phyloP scores from a whole-genome alignment of 208 protist species.

The Strigomonas culicis region DNA sequence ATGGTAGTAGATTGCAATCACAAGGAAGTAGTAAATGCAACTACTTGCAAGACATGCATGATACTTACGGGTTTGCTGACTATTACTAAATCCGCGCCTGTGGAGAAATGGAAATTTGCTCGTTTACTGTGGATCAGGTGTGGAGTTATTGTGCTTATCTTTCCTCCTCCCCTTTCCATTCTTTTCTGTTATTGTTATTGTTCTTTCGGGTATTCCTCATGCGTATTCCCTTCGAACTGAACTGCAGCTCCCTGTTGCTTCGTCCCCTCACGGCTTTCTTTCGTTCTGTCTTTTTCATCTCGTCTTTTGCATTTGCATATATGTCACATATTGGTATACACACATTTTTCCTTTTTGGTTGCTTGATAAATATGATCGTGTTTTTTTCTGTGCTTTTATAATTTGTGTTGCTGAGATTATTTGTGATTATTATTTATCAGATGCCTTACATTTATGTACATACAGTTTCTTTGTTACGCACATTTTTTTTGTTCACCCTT shows the following conservation, averaged over 20 bases:
- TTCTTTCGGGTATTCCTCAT: background rate
- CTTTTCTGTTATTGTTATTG: background rate
- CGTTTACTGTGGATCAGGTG: background rate
- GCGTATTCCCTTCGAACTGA: background rate
- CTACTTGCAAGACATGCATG: conserved; percentile 29
- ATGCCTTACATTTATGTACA: conserved; percentile 1
- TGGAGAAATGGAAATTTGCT: background rate
- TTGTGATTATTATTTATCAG: no score
- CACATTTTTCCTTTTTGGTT: background rate
- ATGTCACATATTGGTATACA: conserved; percentile 10
- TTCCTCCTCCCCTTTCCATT: background rate
- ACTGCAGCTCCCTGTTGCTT: background rate
- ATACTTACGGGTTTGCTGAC: conserved; percentile 35
- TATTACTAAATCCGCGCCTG: conserved; percentile 19
- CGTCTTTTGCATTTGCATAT: conserved; percentile 11
- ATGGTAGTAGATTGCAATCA: conserved; percentile 18
- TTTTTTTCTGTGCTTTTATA: background rate
- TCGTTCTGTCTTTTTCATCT: conserved; percentile 3
- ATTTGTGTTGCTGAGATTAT: no score
- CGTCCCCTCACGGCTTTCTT: background rate
- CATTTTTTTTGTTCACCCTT: background rate
- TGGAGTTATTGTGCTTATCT: conserved; percentile 3
- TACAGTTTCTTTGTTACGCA: background rate
- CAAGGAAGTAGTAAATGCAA: conserved; percentile 10
- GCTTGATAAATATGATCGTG: background rate